Percentiles rank a stretch among this genome's conserved stretches.
phyloP scores from a whole-genome alignment of 139 green algal genomes.

The Auxenochlorella protothecoides region DNA sequence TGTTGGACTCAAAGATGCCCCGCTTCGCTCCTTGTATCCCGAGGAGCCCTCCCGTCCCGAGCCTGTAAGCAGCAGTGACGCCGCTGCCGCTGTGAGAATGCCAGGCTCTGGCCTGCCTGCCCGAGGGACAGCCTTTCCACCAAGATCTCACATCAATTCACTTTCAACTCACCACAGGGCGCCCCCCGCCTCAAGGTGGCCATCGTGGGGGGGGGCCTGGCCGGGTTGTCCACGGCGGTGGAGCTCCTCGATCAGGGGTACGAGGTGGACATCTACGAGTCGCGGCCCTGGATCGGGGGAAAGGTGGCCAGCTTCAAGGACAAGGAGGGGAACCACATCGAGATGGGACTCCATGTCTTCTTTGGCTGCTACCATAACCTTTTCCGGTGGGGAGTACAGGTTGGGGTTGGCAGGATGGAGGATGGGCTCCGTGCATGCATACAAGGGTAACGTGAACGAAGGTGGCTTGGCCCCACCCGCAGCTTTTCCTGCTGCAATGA shows the following conservation, averaged over 20 bases:
- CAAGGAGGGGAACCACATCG: constrained; percentile 94
- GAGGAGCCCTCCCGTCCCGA: constrained; percentile 44
- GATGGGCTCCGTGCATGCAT: no score
- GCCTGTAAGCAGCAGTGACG: constrained; percentile 27
- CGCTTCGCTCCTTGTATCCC: constrained; percentile 72
- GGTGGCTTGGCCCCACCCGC: no score
- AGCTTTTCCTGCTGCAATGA: no score
- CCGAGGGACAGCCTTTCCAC: background rate
- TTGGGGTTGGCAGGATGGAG: no score
- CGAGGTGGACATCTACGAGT: constrained; percentile 93
- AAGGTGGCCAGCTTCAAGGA: constrained; percentile 90
- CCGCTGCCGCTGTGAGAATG: background rate
- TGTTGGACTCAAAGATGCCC: constrained; percentile 73
- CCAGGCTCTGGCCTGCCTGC: background rate
- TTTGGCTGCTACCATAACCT: constrained; percentile 85
- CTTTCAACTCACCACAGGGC: constrained; percentile 23
- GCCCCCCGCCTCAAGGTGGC: constrained; percentile 75
- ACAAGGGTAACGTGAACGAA: no score
- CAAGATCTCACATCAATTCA: background rate
- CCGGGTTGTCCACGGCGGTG: constrained; percentile 85
- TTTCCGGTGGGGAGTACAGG: constrained; percentile 42
- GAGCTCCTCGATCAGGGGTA: constrained; percentile 88
- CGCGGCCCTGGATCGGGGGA: constrained; percentile 77
- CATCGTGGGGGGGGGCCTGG: constrained; percentile 77
- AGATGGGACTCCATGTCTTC: constrained; percentile 96